A percentile compares a stretch with the other conserved stretches of the same genome.
Evolutionary conservation across 805 yeast genomes (phyloP).

Genomic region (Myxozyma geophila): DNA sequence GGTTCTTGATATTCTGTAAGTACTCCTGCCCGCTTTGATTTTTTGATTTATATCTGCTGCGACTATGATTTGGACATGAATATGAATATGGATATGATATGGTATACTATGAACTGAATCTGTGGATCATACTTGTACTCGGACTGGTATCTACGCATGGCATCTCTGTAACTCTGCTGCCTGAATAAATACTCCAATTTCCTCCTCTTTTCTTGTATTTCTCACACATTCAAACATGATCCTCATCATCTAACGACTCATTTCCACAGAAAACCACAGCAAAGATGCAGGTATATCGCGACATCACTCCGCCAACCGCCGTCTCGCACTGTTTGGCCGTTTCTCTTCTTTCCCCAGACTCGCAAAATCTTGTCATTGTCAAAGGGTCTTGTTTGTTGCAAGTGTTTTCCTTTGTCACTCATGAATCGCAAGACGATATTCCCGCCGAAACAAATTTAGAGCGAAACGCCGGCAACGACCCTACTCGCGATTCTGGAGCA

Average conservation of each 20-base stretch:
- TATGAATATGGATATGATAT: too few relatives aligned
- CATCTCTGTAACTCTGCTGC: too few relatives aligned
- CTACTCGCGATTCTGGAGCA: neutral
- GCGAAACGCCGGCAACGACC: constrained; percentile 34
- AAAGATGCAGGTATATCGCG: constrained; percentile 77
- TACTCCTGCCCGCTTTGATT: too few relatives aligned
- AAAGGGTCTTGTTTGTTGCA: constrained; percentile 69
- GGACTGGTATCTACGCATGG: neutral
- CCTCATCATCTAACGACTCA: neutral
- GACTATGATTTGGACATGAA: too few relatives aligned
- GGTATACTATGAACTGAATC: too few relatives aligned
- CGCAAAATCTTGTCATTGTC: constrained; percentile 65
- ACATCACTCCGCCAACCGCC: constrained; percentile 74
- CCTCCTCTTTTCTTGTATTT: neutral
- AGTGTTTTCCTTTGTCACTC: constrained; percentile 53
- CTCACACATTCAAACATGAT: too few relatives aligned
- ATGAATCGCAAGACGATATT: constrained; percentile 35
- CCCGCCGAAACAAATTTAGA: constrained; percentile 18
- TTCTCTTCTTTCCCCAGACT: constrained; percentile 7
- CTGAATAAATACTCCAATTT: too few relatives aligned
- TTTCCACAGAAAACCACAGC: neutral
- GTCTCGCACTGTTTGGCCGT: constrained; percentile 61
- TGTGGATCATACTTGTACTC: neutral
- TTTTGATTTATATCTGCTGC: too few relatives aligned
- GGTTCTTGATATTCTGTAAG: too few relatives aligned